Percentiles rank a stretch among this genome's conserved stretches.
Conservation (phyloP, 2,329 filamentous ascomycete genomes). For the Cytospora paraplurivora region DNA sequence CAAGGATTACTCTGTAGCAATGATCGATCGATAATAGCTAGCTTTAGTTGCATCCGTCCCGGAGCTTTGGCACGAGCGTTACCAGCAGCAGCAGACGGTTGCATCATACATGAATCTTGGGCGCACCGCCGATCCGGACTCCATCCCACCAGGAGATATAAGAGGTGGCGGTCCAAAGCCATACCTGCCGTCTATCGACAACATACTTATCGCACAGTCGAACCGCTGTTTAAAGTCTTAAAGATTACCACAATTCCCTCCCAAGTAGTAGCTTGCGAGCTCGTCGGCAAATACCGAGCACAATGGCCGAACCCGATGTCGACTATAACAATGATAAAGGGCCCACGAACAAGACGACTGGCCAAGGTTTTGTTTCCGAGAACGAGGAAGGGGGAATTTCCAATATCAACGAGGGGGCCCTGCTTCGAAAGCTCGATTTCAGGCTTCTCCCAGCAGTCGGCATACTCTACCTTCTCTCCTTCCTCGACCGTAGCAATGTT, state of each 20-base stretch:
- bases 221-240: not conserved
- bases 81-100: not conserved
- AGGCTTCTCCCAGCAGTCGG: constrained; percentile 57
- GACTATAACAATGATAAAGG: constrained; percentile 19
- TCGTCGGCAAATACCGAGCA: not conserved
- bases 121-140: not conserved
- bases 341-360: constrained; percentile 5
- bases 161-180: constrained; percentile 1
- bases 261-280: not conserved
- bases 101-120: not conserved
- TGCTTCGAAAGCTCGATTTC: constrained; percentile 60
- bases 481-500: constrained; percentile 61
- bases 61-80: not conserved
- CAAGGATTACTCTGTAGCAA: constrained; percentile 8
- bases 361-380: constrained; percentile 13
- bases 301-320: constrained; percentile 17
- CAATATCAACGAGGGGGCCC: constrained; percentile 54
- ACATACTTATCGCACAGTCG: not conserved
- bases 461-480: constrained; percentile 57
- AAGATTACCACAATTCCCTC: not conserved
- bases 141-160: not conserved
- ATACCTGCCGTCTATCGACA: not conserved
- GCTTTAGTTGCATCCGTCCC: not conserved
- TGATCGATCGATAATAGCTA: constrained; percentile 13
- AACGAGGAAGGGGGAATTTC: constrained; percentile 17